These are phyloP conservation scores for Cetraspora pellucida DNA, from an alignment of 192 early-diverging fungal species.

Conservation along the genomic window DNA sequence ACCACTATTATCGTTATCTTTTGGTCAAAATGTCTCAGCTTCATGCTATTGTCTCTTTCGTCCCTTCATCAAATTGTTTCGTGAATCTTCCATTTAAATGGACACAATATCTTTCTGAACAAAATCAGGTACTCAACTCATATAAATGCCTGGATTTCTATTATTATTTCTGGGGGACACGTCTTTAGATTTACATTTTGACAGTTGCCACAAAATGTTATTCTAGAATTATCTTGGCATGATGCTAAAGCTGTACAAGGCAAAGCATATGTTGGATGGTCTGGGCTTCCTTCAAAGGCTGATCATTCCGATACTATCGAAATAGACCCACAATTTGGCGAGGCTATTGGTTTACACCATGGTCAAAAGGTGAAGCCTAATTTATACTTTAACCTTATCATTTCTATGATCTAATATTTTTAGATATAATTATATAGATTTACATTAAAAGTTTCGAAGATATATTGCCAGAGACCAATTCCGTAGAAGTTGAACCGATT, in stretches of 20 bases:
- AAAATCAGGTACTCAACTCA: background rate
- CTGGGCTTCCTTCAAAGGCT: constrained; percentile 45
- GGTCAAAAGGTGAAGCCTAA: constrained; percentile 55
- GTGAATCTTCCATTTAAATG: background rate
- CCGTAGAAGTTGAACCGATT: constrained; percentile 69
- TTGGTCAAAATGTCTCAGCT: no score
- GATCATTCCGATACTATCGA: constrained; percentile 55
- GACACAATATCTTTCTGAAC: background rate
- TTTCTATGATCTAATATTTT: background rate
- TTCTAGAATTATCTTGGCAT: constrained; percentile 58
- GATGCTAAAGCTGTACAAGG: constrained; percentile 40
- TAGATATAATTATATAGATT: background rate
- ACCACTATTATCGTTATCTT: no score
- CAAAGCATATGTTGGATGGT: constrained; percentile 68
- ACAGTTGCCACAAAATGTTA: constrained; percentile 55
- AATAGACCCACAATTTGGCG: constrained; percentile 72
- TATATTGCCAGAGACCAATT: constrained; percentile 62
- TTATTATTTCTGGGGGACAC: background rate
- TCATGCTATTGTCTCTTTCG: background rate
- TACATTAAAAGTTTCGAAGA: constrained; percentile 52
- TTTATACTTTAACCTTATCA: background rate
- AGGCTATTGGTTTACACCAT: constrained; percentile 61
- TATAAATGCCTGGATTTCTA: background rate
- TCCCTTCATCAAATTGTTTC: background rate
- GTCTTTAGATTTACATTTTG: background rate